These are phyloP conservation scores for Nicotiana benthamiana DNA, from an alignment of 257 asterid genomes.

Conservation along the genomic window DNA sequence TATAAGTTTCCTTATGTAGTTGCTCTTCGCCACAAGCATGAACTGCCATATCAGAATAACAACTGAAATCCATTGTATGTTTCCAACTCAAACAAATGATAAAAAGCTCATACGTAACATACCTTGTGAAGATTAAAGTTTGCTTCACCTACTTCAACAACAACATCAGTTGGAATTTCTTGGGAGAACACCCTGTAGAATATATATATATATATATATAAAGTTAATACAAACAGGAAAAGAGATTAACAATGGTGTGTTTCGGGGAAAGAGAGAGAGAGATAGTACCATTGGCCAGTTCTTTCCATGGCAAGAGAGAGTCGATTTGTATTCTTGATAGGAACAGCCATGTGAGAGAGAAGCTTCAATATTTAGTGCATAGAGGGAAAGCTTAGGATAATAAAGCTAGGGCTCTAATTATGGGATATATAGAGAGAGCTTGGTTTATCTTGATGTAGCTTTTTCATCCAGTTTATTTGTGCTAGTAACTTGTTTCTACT, in stretches of 20 bases:
- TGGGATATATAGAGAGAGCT: slow-evolving; percentile 27
- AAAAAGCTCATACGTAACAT: background rate
- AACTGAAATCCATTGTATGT: background rate
- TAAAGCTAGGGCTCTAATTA: background rate
- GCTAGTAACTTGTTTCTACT: background rate
- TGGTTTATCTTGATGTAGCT: slow-evolving; percentile 3
- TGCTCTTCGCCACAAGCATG: slow-evolving; percentile 96
- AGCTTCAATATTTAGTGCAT: background rate
- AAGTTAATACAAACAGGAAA: background rate
- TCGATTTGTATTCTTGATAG: slow-evolving; percentile 23
- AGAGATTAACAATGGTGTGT: background rate
- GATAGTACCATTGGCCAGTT: slow-evolving; percentile 79
- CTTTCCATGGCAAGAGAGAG: slow-evolving; percentile 80
- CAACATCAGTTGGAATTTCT: slow-evolving; percentile 79
- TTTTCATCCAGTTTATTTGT: slow-evolving; percentile 12
- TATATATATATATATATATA: too few relatives aligned
- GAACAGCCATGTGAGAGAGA: slow-evolving; percentile 26
- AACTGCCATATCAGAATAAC: slow-evolving; percentile 33
- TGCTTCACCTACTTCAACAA: slow-evolving; percentile 74
- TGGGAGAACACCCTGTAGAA: slow-evolving; percentile 94
- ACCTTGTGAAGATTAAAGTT: slow-evolving; percentile 91
- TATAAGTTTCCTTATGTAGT: slow-evolving; percentile 59
- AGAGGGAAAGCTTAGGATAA: background rate
- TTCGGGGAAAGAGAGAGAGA: background rate
- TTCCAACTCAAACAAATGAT: background rate